Base-by-base conservation (phyloP, 768 basidiomycete species). In the Hortiboletus flavorubellus region DNA sequence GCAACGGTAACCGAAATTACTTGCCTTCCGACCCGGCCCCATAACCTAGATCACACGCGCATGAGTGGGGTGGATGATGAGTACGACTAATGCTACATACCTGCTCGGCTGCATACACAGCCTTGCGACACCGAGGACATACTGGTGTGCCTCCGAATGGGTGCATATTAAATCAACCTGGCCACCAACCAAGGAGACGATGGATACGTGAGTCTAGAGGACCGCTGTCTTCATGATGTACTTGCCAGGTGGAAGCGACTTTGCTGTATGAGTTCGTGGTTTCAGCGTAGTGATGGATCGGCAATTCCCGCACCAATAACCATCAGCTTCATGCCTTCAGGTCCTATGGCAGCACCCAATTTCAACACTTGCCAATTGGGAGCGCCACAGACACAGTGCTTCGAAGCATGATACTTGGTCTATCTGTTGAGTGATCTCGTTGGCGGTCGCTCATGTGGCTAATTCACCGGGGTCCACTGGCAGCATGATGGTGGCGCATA, bases 71-170 rank as follows among this genome's bases (percentile, higher is more conserved):
- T 44, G 46, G 31, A 31, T 33, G 18, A 41, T 34, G 49, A 14
- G 37, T 18, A 59, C 14, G 11, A 35, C 15, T 9, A 35, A 47
- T 49, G 42, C 14, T 30, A 34, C 77, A 59, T 56, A 86, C 89
- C 81, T 94, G 91, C 70, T 95, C 92, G 49, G 91, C 92, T 56
- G 87, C 88, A 72, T 95, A 95, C 33, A 94, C 93, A 0, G 80
- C 70, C 71, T 86, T 91, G 54, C 70, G 71, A 71, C 91, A 94
- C 65, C 82, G 73, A 15, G 91, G 87, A 66, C 91, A 94, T 49
- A 76, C 71, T 30, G 88, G 81, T 5, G 83, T 82, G 43, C 84
- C 87, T 57, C 85, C 84, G 64, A 86, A 91, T 3, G 85, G 81
- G 66, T 85, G 84, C 86, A 89, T 90, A 46, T 37, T 29, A 44